Conservation (phyloP, 192 early-diverging fungal genomes). For the Coemansia javaensis region DNA sequence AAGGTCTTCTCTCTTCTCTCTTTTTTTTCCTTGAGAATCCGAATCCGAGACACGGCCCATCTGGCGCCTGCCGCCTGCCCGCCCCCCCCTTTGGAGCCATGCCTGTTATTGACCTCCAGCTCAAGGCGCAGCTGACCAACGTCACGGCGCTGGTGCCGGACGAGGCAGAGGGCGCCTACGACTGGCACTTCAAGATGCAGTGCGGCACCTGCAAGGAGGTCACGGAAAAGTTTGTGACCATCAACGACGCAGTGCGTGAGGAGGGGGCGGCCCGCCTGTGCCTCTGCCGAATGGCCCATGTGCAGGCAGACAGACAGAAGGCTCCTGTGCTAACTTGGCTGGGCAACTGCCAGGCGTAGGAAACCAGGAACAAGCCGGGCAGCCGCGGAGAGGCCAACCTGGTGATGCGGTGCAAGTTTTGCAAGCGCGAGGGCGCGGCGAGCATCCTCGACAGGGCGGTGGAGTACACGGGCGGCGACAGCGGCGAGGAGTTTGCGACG, state of each 20-base stretch:
- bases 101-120: slow-evolving; percentile 53
- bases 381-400: slow-evolving; percentile 79
- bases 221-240: slow-evolving; percentile 51
- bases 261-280: too few relatives aligned
- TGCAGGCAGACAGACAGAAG: too few relatives aligned
- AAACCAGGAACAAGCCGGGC: slow-evolving; percentile 59
- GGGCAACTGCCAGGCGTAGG: too few relatives aligned
- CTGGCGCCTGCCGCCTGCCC: too few relatives aligned
- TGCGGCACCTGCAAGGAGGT: slow-evolving; percentile 80
- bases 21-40: not conserved
- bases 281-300: too few relatives aligned
- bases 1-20: not conserved
- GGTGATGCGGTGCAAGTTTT: slow-evolving; percentile 89
- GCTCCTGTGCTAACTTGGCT: too few relatives aligned
- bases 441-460: slow-evolving; percentile 28
- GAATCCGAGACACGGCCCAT: too few relatives aligned
- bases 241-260: slow-evolving; percentile 14
- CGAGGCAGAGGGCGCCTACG: slow-evolving; percentile 46
- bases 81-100: not conserved
- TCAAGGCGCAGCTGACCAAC: slow-evolving; percentile 78
- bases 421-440: slow-evolving; percentile 67
- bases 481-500: slow-evolving; percentile 56
- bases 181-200: slow-evolving; percentile 72
- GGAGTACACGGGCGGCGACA: slow-evolving; percentile 50
- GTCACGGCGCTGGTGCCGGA: slow-evolving; percentile 60